Conservation (phyloP, 148 eudicot species). For the Silene uniflora region DNA sequence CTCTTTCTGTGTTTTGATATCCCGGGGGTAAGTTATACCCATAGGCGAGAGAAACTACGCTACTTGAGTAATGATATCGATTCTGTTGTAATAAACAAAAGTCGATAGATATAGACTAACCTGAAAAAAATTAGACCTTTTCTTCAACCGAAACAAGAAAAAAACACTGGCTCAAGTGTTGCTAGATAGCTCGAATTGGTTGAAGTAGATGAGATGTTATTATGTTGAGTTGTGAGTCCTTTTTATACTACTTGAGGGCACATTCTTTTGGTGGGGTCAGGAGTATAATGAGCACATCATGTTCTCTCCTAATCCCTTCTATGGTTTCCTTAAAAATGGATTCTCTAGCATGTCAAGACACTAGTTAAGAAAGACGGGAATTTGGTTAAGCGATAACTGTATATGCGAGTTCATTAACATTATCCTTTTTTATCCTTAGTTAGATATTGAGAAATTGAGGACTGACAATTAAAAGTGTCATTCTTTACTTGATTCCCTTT, state of each 20-base stretch:
- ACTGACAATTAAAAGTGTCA: not conserved
- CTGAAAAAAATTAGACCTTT: constrained; percentile 11
- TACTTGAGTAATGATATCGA: not conserved
- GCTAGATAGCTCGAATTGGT: constrained; percentile 12
- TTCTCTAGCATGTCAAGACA: constrained; percentile 30
- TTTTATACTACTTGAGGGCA: constrained; percentile 23
- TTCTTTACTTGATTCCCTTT: constrained; percentile 24
- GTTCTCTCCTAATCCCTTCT: constrained; percentile 12
- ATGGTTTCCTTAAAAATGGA: constrained; percentile 42
- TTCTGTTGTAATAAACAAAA: not conserved
- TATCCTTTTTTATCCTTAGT: constrained; percentile 14
- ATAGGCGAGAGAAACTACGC: not conserved
- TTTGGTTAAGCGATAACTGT: not conserved
- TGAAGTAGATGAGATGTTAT: constrained; percentile 17
- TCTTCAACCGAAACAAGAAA: not conserved
- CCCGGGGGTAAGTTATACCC: not conserved
- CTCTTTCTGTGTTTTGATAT: not conserved
- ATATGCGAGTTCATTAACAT: constrained; percentile 20
- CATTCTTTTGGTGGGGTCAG: constrained; percentile 24
- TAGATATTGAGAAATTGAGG: not conserved
- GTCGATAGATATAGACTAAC: constrained; percentile 15
- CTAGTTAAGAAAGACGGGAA: not conserved
- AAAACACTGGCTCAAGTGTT: constrained; percentile 1
- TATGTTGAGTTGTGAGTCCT: constrained; percentile 21
- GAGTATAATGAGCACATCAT: constrained; percentile 39